Evolutionary conservation across 148 eudicot genomes (phyloP).

Genomic region (Polygonum aviculare): DNA sequence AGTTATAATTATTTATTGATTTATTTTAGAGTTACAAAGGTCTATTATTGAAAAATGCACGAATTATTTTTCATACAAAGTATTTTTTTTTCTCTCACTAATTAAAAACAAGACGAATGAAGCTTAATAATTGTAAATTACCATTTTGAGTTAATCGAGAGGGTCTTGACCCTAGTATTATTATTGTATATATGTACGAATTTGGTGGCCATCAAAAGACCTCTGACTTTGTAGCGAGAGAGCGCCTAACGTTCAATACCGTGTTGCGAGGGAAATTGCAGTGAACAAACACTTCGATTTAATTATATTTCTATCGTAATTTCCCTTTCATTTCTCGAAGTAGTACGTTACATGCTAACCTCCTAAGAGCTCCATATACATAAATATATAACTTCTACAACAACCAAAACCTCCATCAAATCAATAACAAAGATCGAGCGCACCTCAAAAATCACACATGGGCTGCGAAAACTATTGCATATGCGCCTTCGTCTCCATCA

Average conservation of each 20-base stretch:
- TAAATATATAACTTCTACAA: not conserved
- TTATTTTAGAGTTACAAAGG: no score
- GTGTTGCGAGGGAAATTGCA: not conserved
- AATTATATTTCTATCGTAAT: not conserved
- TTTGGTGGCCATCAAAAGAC: not conserved
- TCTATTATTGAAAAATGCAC: no score
- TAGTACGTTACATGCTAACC: not conserved
- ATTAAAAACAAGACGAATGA: no score
- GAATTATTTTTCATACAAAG: no score
- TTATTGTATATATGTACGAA: no score
- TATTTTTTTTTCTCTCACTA: no score
- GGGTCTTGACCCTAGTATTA: no score
- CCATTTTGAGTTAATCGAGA: no score
- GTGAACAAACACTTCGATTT: not conserved
- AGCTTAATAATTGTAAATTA: no score
- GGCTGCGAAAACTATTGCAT: not conserved
- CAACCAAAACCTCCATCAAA: not conserved
- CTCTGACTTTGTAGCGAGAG: not conserved
- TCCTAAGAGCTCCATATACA: not conserved
- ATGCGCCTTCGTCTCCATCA: not conserved
- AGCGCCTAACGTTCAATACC: not conserved
- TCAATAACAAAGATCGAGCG: not conserved
- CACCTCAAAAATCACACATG: not conserved
- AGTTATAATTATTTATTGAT: no score
- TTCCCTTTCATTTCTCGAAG: not conserved